Evolutionary conservation across 83 land plant species (phyloP).

Genomic region (Diphasiastrum complanatum): DNA sequence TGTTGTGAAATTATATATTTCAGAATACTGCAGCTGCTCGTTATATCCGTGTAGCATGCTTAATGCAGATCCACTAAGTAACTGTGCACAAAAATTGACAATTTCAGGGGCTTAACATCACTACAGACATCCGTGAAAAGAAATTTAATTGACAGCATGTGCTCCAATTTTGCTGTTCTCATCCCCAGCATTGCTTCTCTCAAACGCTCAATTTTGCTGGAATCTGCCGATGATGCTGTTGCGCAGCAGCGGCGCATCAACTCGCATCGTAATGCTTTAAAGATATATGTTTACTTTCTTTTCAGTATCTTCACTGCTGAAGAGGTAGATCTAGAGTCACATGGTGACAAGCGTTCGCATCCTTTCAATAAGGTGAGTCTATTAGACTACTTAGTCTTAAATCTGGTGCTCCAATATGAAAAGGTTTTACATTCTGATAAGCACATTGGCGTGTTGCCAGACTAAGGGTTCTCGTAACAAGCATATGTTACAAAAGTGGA

Average conservation of each 20-base stretch:
- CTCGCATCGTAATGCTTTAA: slow-evolving; percentile 73
- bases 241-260: slow-evolving; percentile 41
- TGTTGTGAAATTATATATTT: background rate
- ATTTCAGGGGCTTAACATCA: slow-evolving; percentile 38
- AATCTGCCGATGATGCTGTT: slow-evolving; percentile 28
- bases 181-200: slow-evolving; percentile 70
- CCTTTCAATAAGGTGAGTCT: no score
- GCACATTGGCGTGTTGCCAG: no score
- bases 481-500: slow-evolving; percentile 49
- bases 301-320: slow-evolving; percentile 47
- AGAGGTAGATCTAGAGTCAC: slow-evolving; percentile 41
- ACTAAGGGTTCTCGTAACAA: slow-evolving; percentile 73
- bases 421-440: no score
- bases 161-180: slow-evolving; percentile 81
- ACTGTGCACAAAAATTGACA: no score
- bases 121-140: slow-evolving; percentile 47
- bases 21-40: background rate
- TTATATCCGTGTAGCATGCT: background rate
- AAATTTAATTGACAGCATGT: slow-evolving; percentile 68
- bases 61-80: background rate
- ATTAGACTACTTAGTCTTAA: no score
- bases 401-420: no score
- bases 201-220: slow-evolving; percentile 25
- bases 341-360: no score
- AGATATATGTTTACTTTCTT: slow-evolving; percentile 77